These are phyloP conservation scores for Pyrus bretschneideri DNA, from an alignment of 306 rosid genomes.

Conservation along the genomic window DNA sequence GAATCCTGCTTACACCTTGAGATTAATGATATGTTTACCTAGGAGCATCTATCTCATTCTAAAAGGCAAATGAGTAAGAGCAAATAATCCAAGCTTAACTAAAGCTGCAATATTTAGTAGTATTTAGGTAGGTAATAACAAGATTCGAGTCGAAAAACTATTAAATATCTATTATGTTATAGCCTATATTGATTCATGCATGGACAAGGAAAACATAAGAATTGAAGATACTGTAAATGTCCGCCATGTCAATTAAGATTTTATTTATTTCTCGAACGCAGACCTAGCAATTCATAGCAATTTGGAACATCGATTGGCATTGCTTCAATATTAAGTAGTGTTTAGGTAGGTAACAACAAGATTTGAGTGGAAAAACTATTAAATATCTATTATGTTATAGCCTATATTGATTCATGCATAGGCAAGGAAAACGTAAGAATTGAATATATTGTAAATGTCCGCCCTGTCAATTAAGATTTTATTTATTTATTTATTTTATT, in stretches of 20 bases:
- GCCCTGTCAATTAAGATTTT: background rate
- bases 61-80: background rate
- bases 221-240: background rate
- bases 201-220: background rate
- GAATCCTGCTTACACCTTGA: background rate
- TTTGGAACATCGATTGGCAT: background rate
- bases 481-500: background rate
- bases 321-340: no score
- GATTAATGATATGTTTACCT: background rate
- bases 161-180: background rate
- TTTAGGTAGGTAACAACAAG: background rate
- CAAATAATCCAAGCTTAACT: no score
- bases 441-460: background rate
- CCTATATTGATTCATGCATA: background rate
- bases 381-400: background rate
- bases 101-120: no score
- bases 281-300: background rate
- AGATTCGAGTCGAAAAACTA: background rate
- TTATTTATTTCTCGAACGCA: background rate
- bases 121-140: background rate
- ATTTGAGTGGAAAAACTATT: background rate
- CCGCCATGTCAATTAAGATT: background rate
- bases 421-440: background rate
- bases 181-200: background rate
- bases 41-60: background rate